phyloP scores from a whole-genome alignment of 2,329 filamentous ascomycete genomes.

The Alternaria alternata region DNA sequence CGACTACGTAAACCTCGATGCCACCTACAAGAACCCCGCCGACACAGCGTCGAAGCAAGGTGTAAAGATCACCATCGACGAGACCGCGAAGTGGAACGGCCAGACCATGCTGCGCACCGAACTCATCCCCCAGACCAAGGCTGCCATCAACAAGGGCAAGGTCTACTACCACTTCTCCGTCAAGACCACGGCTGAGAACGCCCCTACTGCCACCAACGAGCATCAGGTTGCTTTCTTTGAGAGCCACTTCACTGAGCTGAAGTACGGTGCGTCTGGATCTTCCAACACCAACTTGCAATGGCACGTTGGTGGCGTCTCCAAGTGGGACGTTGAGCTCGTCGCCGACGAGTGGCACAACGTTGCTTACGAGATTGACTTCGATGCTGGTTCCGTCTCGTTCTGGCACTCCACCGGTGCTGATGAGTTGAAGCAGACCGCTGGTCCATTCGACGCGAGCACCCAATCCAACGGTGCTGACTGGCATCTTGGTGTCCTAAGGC shows the following conservation, averaged over 20 bases:
- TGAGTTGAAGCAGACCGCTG: constrained; percentile 65
- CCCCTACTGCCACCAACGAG: constrained; percentile 68
- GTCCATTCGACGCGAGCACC: constrained; percentile 67
- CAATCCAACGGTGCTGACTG: constrained; percentile 74
- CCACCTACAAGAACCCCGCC: constrained; percentile 70
- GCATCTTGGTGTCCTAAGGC: constrained; percentile 74
- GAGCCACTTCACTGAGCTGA: constrained; percentile 77
- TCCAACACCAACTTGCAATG: constrained; percentile 67
- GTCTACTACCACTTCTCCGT: constrained; percentile 78
- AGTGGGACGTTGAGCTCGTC: constrained; percentile 70
- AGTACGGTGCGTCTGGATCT: constrained; percentile 64
- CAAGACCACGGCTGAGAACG: constrained; percentile 65
- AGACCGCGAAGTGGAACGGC: constrained; percentile 73
- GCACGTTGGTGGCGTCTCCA: constrained; percentile 66
- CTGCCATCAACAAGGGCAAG: constrained; percentile 69
- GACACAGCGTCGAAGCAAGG: constrained; percentile 69
- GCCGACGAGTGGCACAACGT: constrained; percentile 77
- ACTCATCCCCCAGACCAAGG: constrained; percentile 74
- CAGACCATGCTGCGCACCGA: constrained; percentile 76
- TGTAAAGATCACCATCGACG: constrained; percentile 72
- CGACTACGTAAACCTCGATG: constrained; percentile 68
- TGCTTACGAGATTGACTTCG: constrained; percentile 76
- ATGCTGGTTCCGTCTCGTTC: constrained; percentile 67
- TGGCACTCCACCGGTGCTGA: constrained; percentile 73
- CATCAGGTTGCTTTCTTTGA: constrained; percentile 73